Evolutionary conservation across 202 grass and related monocot genomes (phyloP), one percentile per base, ranked within the genome.

Genomic region (Musa balbisiana): DNA sequence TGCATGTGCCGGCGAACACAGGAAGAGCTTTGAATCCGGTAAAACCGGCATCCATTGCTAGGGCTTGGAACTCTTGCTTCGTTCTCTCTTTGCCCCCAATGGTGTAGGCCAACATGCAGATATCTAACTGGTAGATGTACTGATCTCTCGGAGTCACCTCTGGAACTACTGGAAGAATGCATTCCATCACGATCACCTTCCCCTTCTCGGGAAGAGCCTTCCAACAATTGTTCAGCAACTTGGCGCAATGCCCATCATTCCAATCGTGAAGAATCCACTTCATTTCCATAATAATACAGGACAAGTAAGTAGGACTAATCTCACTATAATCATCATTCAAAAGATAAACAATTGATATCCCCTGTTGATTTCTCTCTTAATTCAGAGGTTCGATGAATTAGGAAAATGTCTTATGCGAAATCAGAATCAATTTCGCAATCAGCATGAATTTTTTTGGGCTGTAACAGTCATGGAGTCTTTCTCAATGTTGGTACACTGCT

Each of bases 21-120:
- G 90, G 92, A 0, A 25, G 73, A 0, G 80, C 19, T 54, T 87
- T 91, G 82, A 97, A 74, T 3, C 80, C 73, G 0, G 53, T 10
- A 80, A 97, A 97, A 0, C 90, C 93, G 0, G 85, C 90, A 22
- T 67, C 82, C 49, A 53, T 73, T 8, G 87, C 87, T 53, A 97
- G 81, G 84, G 0, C 90, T 88, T 2, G 87, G 86, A 84, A 72
- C 69, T 72, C 69, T 15, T 72, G 11, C 50, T 72, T 6, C 1
- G 69, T 72, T 21, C 69, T 53, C 69, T 72, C 69, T 72, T 52
- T 72, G 49, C 69, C 69, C 0, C 69, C 69, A 0, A 24, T 20
- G n/a, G 85, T 90, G 72, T 92, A 87, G 3, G 87, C 84, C 75
- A 89, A 82, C 93, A 97, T 92, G 90, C 88, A 85, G 64, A 97